Percentiles rank a stretch among this genome's conserved stretches.
Conservation (phyloP, 208 protist species). For the Acanthamoeba healyi region DNA sequence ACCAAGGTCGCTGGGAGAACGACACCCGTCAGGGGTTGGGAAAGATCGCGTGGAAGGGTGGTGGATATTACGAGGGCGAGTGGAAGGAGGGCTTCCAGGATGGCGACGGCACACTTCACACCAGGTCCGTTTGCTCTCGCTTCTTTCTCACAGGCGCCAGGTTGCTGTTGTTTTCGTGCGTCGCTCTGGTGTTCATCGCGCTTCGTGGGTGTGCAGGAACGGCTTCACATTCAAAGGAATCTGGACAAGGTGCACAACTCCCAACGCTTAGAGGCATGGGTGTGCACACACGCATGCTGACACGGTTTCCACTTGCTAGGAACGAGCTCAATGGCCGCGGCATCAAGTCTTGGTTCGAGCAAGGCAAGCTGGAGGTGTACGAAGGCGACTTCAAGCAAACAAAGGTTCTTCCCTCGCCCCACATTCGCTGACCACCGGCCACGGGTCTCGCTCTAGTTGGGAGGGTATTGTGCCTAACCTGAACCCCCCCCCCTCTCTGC, state of each 20-base stretch:
- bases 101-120: neutral
- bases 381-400: neutral
- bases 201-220: neutral
- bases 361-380: conserved; percentile 11
- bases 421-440: neutral
- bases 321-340: conserved; percentile 35
- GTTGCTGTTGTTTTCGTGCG: neutral
- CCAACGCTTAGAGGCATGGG: too few species aligned
- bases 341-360: neutral
- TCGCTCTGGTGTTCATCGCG: neutral
- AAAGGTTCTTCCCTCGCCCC: neutral
- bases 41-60: neutral
- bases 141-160: neutral
- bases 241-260: neutral
- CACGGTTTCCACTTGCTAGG: neutral
- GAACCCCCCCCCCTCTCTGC: neutral
- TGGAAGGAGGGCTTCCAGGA: conserved; percentile 4
- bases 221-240: neutral
- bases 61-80: conserved; percentile 33
- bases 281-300: too few species aligned
- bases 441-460: too few species aligned
- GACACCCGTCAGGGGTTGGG: neutral
- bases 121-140: neutral
- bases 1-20: neutral
- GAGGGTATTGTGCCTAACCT: too few species aligned